These are phyloP conservation scores for Mortierella alpina DNA, from an alignment of 192 early-diverging fungal genomes.

Conservation along the genomic window DNA sequence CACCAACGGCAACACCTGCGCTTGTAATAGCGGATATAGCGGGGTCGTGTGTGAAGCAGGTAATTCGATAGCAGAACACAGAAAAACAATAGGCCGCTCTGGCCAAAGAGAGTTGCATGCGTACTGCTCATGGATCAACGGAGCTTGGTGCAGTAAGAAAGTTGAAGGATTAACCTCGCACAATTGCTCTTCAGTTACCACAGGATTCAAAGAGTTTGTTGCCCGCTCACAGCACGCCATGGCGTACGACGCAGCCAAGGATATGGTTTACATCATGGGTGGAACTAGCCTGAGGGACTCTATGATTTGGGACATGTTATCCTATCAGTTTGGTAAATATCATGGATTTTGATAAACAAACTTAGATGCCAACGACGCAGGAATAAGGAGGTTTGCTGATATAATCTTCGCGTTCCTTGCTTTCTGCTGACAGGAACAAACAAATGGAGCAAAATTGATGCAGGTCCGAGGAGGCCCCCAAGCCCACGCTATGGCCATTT, in stretches of 20 bases:
- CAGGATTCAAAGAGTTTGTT: conserved; percentile 43
- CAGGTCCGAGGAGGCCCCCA: conserved; percentile 8
- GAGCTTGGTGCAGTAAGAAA: background rate
- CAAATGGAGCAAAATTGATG: conserved; percentile 37
- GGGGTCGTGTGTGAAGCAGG: conserved; percentile 41
- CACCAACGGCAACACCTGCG: conserved; percentile 28
- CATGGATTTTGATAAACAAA: background rate
- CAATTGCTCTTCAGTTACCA: conserved; percentile 14
- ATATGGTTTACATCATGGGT: conserved; percentile 50
- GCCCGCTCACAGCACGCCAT: conserved; percentile 49
- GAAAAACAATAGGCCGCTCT: background rate
- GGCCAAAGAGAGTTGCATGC: background rate
- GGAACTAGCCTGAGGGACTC: conserved; percentile 18
- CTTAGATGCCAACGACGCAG: too few relatives aligned
- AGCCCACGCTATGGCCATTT: conserved; percentile 47
- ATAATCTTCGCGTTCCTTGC: background rate
- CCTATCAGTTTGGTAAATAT: conserved; percentile 35
- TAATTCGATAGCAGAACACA: background rate
- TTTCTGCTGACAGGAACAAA: conserved; percentile 20
- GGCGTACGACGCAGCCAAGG: conserved; percentile 43
- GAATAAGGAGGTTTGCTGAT: background rate
- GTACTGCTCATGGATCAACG: background rate
- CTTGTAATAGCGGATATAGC: conserved; percentile 19
- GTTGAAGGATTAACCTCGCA: background rate
- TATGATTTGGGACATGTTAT: conserved; percentile 26